A percentile compares a stretch with the other conserved stretches of the same genome.
phyloP scores from a whole-genome alignment of 805 yeast genomes.

The Cyberlindnera euphorbiae region DNA sequence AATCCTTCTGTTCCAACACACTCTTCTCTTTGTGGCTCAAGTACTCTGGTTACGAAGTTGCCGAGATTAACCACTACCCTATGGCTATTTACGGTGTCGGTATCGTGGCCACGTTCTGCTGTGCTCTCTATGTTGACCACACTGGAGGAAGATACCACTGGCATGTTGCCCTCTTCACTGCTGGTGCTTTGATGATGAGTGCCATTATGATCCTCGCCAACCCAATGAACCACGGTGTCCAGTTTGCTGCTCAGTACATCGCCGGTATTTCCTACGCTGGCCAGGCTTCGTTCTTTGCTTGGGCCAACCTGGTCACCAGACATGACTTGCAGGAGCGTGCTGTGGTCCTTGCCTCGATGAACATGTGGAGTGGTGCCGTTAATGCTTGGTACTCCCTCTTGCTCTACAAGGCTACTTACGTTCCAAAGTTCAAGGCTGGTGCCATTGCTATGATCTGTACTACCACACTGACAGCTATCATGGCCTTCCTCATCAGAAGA shows the following conservation, averaged over 20 bases:
- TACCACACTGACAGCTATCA: conserved; percentile 34
- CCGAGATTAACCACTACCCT: conserved; percentile 47
- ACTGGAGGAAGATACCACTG: conserved; percentile 43
- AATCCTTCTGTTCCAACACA: conserved; percentile 42
- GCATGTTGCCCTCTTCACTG: conserved; percentile 44
- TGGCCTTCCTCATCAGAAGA: conserved; percentile 37
- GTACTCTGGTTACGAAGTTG: conserved; percentile 34
- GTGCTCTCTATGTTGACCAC: conserved; percentile 41
- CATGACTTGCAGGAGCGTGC: conserved; percentile 62
- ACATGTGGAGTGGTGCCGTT: conserved; percentile 58
- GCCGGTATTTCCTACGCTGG: conserved; percentile 54
- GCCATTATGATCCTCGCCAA: conserved; percentile 40
- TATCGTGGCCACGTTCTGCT: conserved; percentile 38
- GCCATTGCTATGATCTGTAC: conserved; percentile 56
- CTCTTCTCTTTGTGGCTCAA: conserved; percentile 46
- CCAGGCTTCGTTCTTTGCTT: conserved; percentile 55
- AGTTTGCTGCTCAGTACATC: conserved; percentile 51
- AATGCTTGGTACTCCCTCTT: conserved; percentile 62
- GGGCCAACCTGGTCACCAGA: conserved; percentile 58
- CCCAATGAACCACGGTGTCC: conserved; percentile 35
- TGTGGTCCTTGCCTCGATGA: conserved; percentile 59
- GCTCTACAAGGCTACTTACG: conserved; percentile 47
- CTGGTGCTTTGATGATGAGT: conserved; percentile 37
- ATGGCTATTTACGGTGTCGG: conserved; percentile 53
- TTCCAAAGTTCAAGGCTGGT: conserved; percentile 48